Percentiles rank a stretch among this genome's conserved stretches.
Conservation (phyloP, 441 rosid species). For the Jatropha podagrica region DNA sequence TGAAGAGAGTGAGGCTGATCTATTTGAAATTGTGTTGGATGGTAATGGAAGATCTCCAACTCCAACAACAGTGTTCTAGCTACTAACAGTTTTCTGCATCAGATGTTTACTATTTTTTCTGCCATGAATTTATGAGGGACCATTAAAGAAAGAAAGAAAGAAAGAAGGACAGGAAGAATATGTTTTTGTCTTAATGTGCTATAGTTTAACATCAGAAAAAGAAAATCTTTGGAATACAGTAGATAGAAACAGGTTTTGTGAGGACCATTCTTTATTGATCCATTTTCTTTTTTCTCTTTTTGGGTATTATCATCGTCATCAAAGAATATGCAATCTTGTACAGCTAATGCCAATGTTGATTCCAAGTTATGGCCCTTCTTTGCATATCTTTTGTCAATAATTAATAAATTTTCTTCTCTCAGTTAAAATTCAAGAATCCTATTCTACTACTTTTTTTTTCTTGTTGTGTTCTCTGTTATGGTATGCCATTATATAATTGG, state of each 20-base stretch:
- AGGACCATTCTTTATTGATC: conserved; percentile 13
- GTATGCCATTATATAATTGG: neutral
- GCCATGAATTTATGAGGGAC: conserved; percentile 22
- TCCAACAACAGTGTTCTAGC: conserved; percentile 36
- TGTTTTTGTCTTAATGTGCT: neutral
- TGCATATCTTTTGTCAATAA: neutral
- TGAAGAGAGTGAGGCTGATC: conserved; percentile 89
- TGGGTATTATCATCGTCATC: neutral
- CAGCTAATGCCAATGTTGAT: conserved; percentile 5
- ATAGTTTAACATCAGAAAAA: conserved; percentile 5
- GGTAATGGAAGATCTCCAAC: conserved; percentile 48
- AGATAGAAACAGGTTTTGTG: conserved; percentile 14
- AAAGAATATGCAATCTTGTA: conserved; percentile 9
- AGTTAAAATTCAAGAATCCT: neutral
- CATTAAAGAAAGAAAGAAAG: neutral
- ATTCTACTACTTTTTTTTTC: neutral
- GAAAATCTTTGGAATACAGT: conserved; percentile 7
- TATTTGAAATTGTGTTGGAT: conserved; percentile 83
- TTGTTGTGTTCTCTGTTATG: no score
- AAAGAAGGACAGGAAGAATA: neutral
- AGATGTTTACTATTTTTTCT: conserved; percentile 10
- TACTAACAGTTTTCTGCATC: conserved; percentile 16
- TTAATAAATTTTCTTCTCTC: neutral
- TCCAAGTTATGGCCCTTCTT: neutral
- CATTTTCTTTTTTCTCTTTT: neutral